Evolutionary conservation across 192 early-diverging fungal genomes (phyloP).

Genomic region (Entomortierella beljakovae): DNA sequence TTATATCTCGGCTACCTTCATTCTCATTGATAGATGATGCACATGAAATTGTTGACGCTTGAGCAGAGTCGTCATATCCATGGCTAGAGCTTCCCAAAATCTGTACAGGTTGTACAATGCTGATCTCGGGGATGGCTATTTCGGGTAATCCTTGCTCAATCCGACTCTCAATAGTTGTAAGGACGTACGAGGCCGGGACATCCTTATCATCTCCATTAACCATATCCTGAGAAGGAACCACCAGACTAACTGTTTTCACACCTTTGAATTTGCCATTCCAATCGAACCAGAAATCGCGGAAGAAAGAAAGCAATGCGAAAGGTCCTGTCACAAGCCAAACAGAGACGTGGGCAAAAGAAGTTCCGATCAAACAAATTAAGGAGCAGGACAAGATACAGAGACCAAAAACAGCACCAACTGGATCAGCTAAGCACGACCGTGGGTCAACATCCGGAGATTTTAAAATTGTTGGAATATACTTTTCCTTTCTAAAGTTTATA

Average conservation of each 20-base stretch:
- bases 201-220: background rate
- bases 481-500: slow-evolving; percentile 59
- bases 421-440: slow-evolving; percentile 63
- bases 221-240: background rate
- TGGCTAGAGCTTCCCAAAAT: background rate
- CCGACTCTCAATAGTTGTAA: background rate
- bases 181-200: background rate
- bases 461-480: slow-evolving; percentile 61
- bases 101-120: slow-evolving; percentile 14
- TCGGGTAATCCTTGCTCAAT: slow-evolving; percentile 30
- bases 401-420: slow-evolving; percentile 74
- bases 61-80: background rate
- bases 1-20: too few relatives aligned
- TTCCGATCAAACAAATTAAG: slow-evolving; percentile 73
- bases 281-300: slow-evolving; percentile 70
- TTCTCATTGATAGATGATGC: background rate
- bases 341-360: slow-evolving; percentile 73
- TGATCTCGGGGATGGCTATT: slow-evolving; percentile 21
- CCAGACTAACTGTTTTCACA: background rate
- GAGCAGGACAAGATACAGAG: slow-evolving; percentile 63
- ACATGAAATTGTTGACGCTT: background rate
- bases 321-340: slow-evolving; percentile 86
- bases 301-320: slow-evolving; percentile 73
- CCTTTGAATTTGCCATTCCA: slow-evolving; percentile 45
- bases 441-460: slow-evolving; percentile 61